A percentile compares a stretch with the other conserved stretches of the same genome.
These are phyloP conservation scores for Vitis hybrid DNA, from an alignment of 177 flowering plant genomes.

Conservation along the genomic window DNA sequence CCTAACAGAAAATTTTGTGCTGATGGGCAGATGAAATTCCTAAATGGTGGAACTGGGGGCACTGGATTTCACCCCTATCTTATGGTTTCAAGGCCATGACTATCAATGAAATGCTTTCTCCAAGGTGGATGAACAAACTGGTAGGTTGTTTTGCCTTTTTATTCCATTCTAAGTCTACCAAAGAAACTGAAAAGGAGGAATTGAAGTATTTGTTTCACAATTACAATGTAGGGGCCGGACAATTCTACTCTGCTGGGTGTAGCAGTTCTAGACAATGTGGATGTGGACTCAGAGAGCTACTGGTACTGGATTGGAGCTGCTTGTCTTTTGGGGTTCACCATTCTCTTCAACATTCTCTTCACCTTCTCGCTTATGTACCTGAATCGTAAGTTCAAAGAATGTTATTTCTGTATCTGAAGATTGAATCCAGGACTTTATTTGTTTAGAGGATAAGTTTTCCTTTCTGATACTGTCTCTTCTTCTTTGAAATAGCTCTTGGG, in stretches of 20 bases:
- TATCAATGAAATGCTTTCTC: conserved; percentile 79
- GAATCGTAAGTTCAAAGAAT: conserved; percentile 48
- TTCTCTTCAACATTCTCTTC: conserved; percentile 76
- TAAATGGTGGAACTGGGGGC: conserved; percentile 88
- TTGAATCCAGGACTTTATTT: no score
- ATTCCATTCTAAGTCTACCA: no score
- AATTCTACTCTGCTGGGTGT: conserved; percentile 46
- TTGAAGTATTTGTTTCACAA: neutral
- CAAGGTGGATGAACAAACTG: conserved; percentile 83
- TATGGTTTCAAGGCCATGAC: conserved; percentile 68
- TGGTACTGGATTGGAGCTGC: conserved; percentile 88
- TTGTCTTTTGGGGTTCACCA: conserved; percentile 64
- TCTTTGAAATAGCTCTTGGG: conserved; percentile 49
- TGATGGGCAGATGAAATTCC: conserved; percentile 63
- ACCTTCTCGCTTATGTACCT: conserved; percentile 76
- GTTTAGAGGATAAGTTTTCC: no score
- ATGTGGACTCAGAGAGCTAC: conserved; percentile 38
- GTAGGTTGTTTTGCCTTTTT: conserved; percentile 29
- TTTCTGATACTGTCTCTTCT: neutral
- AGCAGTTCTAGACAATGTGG: conserved; percentile 48
- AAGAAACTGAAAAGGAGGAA: no score
- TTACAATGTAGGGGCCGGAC: conserved; percentile 50
- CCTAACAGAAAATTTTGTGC: no score
- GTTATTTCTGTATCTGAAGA: no score
- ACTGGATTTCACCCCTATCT: conserved; percentile 76